A percentile compares a stretch with the other conserved stretches of the same genome.
phyloP scores from a whole-genome alignment of 129 eudicot genomes.

The Tagetes patula region DNA sequence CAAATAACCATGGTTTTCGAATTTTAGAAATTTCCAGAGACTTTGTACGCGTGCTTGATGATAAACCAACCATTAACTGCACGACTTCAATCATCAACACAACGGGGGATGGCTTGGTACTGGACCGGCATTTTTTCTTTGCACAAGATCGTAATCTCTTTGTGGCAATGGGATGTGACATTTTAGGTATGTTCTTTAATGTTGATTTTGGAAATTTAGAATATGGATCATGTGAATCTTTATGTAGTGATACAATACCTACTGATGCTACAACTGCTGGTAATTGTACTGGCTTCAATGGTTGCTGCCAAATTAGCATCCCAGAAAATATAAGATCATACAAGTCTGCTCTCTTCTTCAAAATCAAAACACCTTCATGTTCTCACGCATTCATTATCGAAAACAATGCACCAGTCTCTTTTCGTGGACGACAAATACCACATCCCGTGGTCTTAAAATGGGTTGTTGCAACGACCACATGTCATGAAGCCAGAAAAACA shows the following conservation, averaged over 20 bases:
- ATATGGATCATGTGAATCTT: background rate
- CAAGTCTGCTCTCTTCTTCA: background rate
- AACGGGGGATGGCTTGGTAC: background rate
- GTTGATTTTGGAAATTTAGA: background rate
- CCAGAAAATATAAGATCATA: background rate
- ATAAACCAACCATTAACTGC: background rate
- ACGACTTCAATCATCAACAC: background rate
- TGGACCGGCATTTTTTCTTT: background rate
- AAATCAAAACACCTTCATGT: background rate
- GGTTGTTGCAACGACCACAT: slow-evolving; percentile 21
- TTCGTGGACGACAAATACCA: background rate
- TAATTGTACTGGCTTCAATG: slow-evolving; percentile 17
- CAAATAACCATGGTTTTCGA: background rate
- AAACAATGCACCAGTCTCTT: background rate
- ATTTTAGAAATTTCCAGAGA: slow-evolving; percentile 16
- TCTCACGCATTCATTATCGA: slow-evolving; percentile 14
- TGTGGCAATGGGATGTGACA: slow-evolving; percentile 28
- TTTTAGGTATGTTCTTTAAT: background rate
- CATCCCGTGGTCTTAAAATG: slow-evolving; percentile 34
- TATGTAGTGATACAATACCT: background rate
- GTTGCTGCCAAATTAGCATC: slow-evolving; percentile 30
- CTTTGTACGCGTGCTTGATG: slow-evolving; percentile 1
- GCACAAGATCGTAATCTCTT: slow-evolving; percentile 15
- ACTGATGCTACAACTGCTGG: background rate
- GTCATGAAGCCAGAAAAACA: slow-evolving; percentile 19